phyloP scores from a whole-genome alignment of 305 asterid genomes.

The Solanum hybrid region DNA sequence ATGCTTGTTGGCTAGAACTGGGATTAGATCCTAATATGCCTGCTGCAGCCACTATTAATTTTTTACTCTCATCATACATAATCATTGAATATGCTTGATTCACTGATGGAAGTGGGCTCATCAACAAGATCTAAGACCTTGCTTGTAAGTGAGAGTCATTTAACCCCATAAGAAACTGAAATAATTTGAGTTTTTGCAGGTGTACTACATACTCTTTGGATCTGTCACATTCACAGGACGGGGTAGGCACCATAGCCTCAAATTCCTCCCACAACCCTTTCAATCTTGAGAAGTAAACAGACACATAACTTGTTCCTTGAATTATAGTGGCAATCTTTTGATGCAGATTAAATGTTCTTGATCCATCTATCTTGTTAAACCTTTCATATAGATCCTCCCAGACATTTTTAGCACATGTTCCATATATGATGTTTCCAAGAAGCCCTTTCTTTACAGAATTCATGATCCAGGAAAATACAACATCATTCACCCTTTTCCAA shows the following conservation, averaged over 20 bases:
- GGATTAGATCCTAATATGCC: not conserved
- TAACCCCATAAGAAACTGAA: not conserved
- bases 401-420: no score
- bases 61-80: not conserved
- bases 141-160: not conserved
- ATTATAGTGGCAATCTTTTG: no score
- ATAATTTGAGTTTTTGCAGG: not conserved
- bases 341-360: no score
- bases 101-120: not conserved
- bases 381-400: no score
- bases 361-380: no score
- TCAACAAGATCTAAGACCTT: not conserved
- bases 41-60: not conserved
- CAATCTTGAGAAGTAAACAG: no score
- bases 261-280: not conserved
- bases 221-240: not conserved
- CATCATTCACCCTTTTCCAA: no score
- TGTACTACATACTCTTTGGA: not conserved
- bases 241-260: not conserved
- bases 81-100: not conserved
- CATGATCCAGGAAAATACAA: no score
- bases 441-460: no score
- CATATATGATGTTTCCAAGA: no score
- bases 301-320: no score
- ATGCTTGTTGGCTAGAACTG: fast-evolving